phyloP scores from a whole-genome alignment of 257 asterid species.

The Primulina huaijiensis region DNA sequence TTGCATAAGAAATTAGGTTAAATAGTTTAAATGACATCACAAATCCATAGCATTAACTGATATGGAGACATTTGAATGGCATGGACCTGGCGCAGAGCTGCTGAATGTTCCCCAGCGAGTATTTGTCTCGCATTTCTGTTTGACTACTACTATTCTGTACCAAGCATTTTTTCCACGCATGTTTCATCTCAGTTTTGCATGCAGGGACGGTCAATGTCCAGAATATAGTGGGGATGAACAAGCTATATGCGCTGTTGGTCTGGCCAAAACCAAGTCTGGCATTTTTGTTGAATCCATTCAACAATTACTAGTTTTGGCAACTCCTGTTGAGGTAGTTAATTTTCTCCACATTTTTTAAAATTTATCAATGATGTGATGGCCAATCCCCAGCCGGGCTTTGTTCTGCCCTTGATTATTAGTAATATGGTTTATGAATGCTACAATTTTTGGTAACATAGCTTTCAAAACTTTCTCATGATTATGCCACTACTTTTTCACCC shows the following conservation, averaged over 20 bases:
- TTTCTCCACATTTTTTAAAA: constrained; percentile 17
- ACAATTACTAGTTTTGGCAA: constrained; percentile 82
- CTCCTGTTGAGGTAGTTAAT: constrained; percentile 83
- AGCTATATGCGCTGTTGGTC: constrained; percentile 92
- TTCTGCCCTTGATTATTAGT: constrained; percentile 9
- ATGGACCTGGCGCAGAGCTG: not conserved
- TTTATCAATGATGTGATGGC: constrained; percentile 18
- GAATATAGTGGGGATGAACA: constrained; percentile 91
- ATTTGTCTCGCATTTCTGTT: constrained; percentile 15
- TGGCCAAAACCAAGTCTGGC: constrained; percentile 81
- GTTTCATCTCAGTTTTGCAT: constrained; percentile 24
- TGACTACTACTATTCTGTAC: constrained; percentile 9
- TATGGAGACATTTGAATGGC: not conserved
- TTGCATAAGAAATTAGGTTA: no score
- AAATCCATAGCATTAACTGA: not conserved
- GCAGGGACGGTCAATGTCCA: constrained; percentile 92
- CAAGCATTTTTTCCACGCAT: not conserved
- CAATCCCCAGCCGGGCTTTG: not conserved
- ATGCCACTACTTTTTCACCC: no score
- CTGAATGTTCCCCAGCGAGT: constrained; percentile 1
- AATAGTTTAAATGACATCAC: not conserved
- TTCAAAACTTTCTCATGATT: constrained; percentile 12
- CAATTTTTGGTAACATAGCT: not conserved
- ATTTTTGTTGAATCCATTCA: constrained; percentile 93
- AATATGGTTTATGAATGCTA: constrained; percentile 4